A percentile compares a stretch with the other conserved stretches of the same genome.
Conservation (phyloP, 2,329 filamentous ascomycete genomes). For the Cladosporium austrohemisphaericum region DNA sequence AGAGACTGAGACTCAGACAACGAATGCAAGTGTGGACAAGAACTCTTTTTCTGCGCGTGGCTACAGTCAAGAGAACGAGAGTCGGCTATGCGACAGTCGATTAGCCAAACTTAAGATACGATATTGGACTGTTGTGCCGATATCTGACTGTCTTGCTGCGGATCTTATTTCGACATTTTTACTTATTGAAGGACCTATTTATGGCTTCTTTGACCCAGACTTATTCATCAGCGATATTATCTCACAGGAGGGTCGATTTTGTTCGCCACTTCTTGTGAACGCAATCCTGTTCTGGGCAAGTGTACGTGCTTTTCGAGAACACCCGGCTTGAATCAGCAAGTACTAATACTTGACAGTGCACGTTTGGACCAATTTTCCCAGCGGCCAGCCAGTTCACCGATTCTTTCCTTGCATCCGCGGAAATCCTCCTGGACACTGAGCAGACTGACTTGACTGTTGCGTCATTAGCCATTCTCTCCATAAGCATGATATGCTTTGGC, state of each 20-base stretch:
- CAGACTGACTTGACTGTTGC: background rate
- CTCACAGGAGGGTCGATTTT: background rate
- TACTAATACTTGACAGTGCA: background rate
- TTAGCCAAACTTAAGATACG: background rate
- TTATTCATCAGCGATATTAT: background rate
- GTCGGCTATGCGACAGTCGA: background rate
- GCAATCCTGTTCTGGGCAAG: background rate
- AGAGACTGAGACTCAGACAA: background rate
- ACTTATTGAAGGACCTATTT: background rate
- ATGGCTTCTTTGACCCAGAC: background rate
- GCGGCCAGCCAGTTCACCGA: background rate
- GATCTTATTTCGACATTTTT: background rate
- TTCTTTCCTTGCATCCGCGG: background rate
- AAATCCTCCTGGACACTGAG: background rate
- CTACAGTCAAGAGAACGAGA: background rate
- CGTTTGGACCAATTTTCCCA: conserved; percentile 1
- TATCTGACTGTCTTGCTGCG: background rate
- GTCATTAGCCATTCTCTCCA: background rate
- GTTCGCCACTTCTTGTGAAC: background rate
- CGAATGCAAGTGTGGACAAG: no score
- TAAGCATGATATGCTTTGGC: background rate
- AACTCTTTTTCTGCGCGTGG: no score
- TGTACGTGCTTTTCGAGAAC: background rate
- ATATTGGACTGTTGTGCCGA: background rate
- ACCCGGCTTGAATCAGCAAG: no score